Evolutionary conservation across 1,139 yeast genomes (phyloP), one percentile per base, ranked within the genome.

Genomic region (Spencermartinsiella ligniputridi): DNA sequence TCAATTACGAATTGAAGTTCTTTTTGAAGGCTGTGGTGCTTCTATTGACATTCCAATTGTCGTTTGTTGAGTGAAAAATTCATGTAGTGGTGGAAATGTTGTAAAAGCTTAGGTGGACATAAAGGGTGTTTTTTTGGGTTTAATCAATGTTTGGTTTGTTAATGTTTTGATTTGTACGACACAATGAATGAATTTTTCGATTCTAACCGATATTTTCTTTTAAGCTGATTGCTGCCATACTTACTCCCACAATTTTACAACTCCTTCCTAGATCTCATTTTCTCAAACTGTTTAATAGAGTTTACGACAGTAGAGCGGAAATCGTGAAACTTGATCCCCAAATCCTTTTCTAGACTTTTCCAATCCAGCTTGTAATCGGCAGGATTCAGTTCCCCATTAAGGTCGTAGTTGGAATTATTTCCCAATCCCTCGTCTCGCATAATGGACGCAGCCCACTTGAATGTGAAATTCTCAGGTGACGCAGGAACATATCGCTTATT

Each of bases 281-380:
- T 20, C 13, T 33, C 35, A 41, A 53, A 52, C 39, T 58, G 61
- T 25, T 35, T 39, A 36, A 58, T 48, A 17, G 54, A 40, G 36
- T 54, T 52, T 19, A 45, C 37, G 12, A 49, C 51, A 38, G 52
- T 52, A 24, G 48, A 46, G 39, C 46, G 50, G 37, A 56, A 55
- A 18, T 45, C 34, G 34, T 48, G 54, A 37, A 50, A 56, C 21
- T 27, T 37, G 4, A 56, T 43, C 3, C 52, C 56, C 27, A 56
- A 48, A 11, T 55, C 61, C 29, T 47, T 44, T 18, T 54, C 36
- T 11, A 51, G 56, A 3, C 54, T 36, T 30, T 45, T 29, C 29
- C 53, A 49, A 34, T 56, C 61, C 24, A 56, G 41, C 18, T 44
- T 50, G 40, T 56, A 54, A 15, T 52, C 48, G 16, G 35, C 37